Evolutionary conservation across 768 basidiomycete genomes (phyloP).

Genomic region (Lentinula sp.): DNA sequence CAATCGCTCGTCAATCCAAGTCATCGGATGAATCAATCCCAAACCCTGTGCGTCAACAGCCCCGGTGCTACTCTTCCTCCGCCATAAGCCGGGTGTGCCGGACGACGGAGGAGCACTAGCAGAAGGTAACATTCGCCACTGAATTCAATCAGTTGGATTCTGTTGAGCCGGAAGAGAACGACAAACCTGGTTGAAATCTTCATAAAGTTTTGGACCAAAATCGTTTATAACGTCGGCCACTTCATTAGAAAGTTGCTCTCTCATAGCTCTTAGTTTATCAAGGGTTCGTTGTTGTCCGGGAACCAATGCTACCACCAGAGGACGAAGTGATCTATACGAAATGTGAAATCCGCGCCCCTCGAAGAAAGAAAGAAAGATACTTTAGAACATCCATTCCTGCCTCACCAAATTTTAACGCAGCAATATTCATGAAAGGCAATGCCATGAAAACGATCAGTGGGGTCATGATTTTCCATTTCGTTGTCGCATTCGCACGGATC

Average conservation of each 20-base stretch:
- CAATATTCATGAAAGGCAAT: conserved; percentile 86
- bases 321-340: conserved; percentile 71
- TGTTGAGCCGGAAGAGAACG: background rate
- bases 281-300: conserved; percentile 86
- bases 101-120: conserved; percentile 79
- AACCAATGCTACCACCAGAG: conserved; percentile 79
- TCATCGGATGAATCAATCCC: conserved; percentile 86
- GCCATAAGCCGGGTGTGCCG: conserved; percentile 68
- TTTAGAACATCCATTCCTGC: conserved; percentile 97
- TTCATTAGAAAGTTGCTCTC: conserved; percentile 75
- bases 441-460: conserved; percentile 71
- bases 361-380: conserved; percentile 31
- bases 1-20: conserved; percentile 90
- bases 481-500: conserved; percentile 56
- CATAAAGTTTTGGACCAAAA: conserved; percentile 82
- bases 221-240: conserved; percentile 80
- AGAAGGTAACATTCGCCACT: conserved; percentile 84
- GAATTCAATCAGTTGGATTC: conserved; percentile 3
- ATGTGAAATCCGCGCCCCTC: conserved; percentile 7
- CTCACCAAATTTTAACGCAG: conserved; percentile 95
- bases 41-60: conserved; percentile 84
- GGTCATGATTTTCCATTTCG: conserved; percentile 63
- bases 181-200: conserved; percentile 78
- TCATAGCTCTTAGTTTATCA: conserved; percentile 66
- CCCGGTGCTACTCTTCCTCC: conserved; percentile 73